Conservation (phyloP, 306 rosid genomes). For the Canavalia ensiformis region DNA sequence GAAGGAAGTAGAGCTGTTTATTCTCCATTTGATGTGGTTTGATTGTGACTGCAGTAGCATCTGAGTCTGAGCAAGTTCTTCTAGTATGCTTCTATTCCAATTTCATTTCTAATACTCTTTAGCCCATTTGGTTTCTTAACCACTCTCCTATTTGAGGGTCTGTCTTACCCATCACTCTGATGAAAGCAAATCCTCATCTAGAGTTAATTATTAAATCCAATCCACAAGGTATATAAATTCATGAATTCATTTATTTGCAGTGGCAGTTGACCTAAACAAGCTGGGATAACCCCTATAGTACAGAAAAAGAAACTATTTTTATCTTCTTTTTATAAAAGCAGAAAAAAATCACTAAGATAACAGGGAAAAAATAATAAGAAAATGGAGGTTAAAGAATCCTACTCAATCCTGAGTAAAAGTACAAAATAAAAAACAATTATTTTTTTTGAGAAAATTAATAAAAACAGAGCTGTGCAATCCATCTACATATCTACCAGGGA, state of each 20-base stretch:
- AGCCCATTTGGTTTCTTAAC: slow-evolving; percentile 14
- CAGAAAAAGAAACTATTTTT: not conserved
- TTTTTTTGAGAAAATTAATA: not conserved
- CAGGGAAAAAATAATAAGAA: not conserved
- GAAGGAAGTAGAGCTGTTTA: not conserved
- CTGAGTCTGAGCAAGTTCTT: not conserved
- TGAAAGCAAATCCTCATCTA: slow-evolving; percentile 24
- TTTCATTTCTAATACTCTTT: slow-evolving; percentile 34
- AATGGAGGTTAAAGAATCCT: slow-evolving; percentile 4
- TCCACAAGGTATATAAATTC: not conserved
- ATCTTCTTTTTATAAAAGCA: not conserved
- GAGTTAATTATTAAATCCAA: not conserved
- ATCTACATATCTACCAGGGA: not conserved
- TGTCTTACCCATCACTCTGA: slow-evolving; percentile 9
- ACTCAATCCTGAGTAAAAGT: not conserved
- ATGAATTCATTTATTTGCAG: slow-evolving; percentile 16
- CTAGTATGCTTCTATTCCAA: not conserved
- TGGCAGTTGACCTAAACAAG: slow-evolving; percentile 4
- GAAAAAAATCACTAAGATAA: not conserved
- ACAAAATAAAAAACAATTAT: not conserved
- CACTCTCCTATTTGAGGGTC: not conserved
- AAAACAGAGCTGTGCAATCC: not conserved
- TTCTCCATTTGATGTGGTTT: not conserved
- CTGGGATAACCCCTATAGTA: not conserved
- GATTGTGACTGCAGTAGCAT: not conserved